A percentile compares a stretch with the other conserved stretches of the same genome.
Conservation (phyloP, 2,329 filamentous ascomycete species). For the Aspergillus piperis region DNA sequence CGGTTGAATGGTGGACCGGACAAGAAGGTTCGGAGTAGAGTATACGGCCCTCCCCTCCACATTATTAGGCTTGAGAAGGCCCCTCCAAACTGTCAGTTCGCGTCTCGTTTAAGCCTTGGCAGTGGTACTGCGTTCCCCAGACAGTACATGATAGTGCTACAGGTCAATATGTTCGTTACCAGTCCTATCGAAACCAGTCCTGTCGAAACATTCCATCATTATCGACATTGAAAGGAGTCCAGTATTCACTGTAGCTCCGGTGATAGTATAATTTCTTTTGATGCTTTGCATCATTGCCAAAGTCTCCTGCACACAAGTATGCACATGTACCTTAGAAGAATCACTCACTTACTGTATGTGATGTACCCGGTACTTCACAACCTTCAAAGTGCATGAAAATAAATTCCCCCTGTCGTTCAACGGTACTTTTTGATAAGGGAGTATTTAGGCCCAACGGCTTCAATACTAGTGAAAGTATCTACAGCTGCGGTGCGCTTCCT, state of each 20-base stretch:
- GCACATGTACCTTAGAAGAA: background rate
- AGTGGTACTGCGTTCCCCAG: background rate
- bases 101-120: background rate
- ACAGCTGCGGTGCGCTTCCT: background rate
- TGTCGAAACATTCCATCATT: background rate
- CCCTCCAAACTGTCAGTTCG: background rate
- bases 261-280: background rate
- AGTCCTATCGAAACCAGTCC: background rate
- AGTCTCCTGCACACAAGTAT: background rate
- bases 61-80: background rate
- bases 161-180: background rate
- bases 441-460: background rate
- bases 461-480: background rate
- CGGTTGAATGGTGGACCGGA: background rate
- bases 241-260: background rate
- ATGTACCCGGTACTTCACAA: background rate
- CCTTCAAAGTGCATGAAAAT: background rate
- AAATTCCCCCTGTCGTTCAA: background rate
- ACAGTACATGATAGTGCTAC: background rate
- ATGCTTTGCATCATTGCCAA: background rate
- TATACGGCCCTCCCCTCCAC: background rate
- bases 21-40: slow-evolving; percentile 4
- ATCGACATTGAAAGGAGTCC: background rate
- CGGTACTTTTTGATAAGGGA: background rate
- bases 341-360: background rate